These are phyloP conservation scores for Exserohilum turcica DNA, from an alignment of 2,329 filamentous ascomycete genomes.

Conservation along the genomic window DNA sequence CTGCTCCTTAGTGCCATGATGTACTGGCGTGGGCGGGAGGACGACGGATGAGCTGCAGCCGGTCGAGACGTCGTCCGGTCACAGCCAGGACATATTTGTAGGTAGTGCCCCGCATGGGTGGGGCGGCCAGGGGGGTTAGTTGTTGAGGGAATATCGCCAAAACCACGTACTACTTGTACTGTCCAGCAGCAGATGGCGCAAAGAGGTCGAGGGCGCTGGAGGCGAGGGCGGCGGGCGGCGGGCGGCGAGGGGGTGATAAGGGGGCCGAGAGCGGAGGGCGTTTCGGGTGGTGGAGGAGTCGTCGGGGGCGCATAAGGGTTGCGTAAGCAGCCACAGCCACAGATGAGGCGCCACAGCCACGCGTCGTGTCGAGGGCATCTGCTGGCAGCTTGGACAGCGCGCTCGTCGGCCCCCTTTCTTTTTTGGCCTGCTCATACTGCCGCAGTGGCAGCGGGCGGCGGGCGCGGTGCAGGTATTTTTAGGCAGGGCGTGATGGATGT, in stretches of 20 bases:
- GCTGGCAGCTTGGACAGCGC: background rate
- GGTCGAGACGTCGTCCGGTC: background rate
- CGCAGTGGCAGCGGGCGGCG: background rate
- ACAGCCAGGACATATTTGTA: background rate
- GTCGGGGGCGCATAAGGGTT: constrained; percentile 3
- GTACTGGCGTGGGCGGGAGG: no score
- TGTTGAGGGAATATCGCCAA: background rate
- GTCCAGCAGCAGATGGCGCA: no score
- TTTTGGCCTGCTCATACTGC: no score
- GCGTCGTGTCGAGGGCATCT: constrained; percentile 4
- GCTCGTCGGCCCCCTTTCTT: background rate
- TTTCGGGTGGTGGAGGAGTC: background rate
- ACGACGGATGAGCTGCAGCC: no score
- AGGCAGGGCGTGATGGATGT: background rate
- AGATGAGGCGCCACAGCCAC: constrained; percentile 14
- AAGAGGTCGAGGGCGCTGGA: no score
- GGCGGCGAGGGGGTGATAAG: background rate
- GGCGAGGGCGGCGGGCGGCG: background rate
- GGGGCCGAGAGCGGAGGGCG: background rate
- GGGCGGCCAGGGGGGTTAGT: background rate
- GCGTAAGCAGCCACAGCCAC: constrained; percentile 15
- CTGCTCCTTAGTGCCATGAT: no score
- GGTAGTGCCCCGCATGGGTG: background rate
- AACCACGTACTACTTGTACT: no score
- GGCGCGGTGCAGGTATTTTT: constrained; percentile 8